Conservation (phyloP, 148 eudicot species). For the Polygonum maritimum region DNA sequence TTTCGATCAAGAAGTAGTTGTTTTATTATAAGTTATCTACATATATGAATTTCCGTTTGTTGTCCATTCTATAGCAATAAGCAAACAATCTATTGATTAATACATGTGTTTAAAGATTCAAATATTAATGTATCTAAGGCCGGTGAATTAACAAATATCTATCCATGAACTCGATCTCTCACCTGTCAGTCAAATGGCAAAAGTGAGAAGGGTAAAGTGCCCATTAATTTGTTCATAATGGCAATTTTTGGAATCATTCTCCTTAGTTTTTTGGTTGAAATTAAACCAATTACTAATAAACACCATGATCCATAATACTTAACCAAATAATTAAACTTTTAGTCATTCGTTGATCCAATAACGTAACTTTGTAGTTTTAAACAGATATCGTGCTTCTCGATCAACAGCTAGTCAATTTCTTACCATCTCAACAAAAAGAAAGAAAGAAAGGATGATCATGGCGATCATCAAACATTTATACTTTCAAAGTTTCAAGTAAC, state of each 20-base stretch:
- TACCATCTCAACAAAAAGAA: neutral
- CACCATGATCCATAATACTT: neutral
- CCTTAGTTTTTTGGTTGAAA: no score
- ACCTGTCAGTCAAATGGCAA: constrained; percentile 3
- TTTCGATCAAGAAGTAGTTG: no score
- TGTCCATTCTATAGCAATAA: no score
- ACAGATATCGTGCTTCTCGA: neutral
- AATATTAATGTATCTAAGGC: neutral
- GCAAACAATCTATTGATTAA: no score
- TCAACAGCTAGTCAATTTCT: neutral
- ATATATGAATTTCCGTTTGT: no score
- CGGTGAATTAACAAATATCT: neutral
- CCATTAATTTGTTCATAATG: no score
- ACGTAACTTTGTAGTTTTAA: neutral
- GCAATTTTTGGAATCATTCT: no score
- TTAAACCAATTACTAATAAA: neutral
- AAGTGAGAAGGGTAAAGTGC: neutral
- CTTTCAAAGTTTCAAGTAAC: constrained; percentile 3
- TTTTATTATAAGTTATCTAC: no score
- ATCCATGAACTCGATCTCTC: neutral
- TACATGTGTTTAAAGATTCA: no score
- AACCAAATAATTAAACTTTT: neutral
- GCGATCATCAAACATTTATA: constrained; percentile 4
- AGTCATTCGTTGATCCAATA: neutral
- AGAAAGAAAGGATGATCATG: neutral